These are phyloP conservation scores for Pontederia crassipes DNA, from an alignment of 176 grass and related monocot genomes.

Conservation along the genomic window DNA sequence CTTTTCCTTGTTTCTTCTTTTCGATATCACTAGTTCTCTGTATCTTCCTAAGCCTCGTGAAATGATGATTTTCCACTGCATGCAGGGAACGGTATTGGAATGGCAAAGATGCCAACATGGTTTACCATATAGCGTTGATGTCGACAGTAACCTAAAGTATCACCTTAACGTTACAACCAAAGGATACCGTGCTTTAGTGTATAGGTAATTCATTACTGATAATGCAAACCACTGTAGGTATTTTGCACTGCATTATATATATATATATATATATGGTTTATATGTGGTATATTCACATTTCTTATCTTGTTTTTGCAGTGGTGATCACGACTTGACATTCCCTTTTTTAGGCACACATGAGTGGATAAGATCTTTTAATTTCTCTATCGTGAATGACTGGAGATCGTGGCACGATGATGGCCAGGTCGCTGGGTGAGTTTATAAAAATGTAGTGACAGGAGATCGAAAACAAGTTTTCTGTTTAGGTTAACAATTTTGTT, in stretches of 20 bases:
- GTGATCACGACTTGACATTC: constrained; percentile 4
- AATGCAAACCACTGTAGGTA: no score
- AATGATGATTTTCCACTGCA: background rate
- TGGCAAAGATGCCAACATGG: background rate
- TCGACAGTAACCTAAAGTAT: background rate
- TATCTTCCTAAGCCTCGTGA: no score
- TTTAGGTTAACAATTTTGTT: no score
- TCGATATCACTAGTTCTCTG: no score
- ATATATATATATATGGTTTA: background rate
- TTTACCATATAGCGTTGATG: background rate
- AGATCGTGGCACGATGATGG: background rate
- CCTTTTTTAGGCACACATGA: background rate
- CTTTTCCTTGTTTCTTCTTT: no score
- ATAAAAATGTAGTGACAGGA: no score
- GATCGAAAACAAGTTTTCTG: background rate
- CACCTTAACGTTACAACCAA: background rate
- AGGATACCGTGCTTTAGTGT: background rate
- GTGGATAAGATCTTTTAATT: constrained; percentile 8
- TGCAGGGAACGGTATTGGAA: background rate
- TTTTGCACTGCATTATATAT: background rate
- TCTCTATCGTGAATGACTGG: background rate
- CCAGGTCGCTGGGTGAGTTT: background rate
- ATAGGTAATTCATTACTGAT: background rate
- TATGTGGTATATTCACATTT: background rate
- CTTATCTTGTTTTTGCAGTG: background rate